Percentiles rank a stretch among this genome's conserved stretches.
Evolutionary conservation across 257 asterid genomes (phyloP).

Genomic region (Marsdenia floribunda): DNA sequence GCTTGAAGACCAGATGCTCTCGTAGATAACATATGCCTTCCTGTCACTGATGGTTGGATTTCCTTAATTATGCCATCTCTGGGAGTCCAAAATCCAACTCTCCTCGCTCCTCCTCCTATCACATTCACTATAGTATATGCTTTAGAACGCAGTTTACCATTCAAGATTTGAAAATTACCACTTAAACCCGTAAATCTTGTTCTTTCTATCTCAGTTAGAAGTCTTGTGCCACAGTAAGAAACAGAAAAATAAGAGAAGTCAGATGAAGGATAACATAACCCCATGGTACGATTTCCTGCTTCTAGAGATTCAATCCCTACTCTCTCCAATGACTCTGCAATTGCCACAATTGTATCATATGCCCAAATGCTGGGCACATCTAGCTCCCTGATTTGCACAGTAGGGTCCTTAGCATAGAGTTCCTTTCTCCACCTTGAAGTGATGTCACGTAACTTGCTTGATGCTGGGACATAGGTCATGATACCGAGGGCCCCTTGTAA

Average conservation of each 20-base stretch:
- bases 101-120: constrained; percentile 27
- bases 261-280: neutral
- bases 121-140: constrained; percentile 34
- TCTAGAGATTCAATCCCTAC: neutral
- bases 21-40: constrained; percentile 18
- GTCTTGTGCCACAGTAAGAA: neutral
- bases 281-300: neutral
- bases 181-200: constrained; percentile 22
- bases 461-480: constrained; percentile 24
- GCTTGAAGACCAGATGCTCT: constrained; percentile 13
- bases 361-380: constrained; percentile 32
- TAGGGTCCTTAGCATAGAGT: constrained; percentile 13
- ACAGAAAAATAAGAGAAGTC: neutral
- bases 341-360: constrained; percentile 37
- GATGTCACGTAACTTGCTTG: constrained; percentile 24
- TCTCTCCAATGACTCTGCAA: constrained; percentile 33
- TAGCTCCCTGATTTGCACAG: constrained; percentile 13
- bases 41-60: neutral
- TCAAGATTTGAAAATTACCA: constrained; percentile 24
- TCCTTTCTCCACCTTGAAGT: constrained; percentile 33
- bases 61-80: constrained; percentile 24
- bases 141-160: constrained; percentile 26
- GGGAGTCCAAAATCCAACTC: constrained; percentile 40
- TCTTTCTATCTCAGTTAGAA: constrained; percentile 1
- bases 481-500: constrained; percentile 41